Evolutionary conservation across 2,329 filamentous ascomycete species (phyloP), one percentile per base, ranked within the genome.

Genomic region (Ceratocystis cubensis): DNA sequence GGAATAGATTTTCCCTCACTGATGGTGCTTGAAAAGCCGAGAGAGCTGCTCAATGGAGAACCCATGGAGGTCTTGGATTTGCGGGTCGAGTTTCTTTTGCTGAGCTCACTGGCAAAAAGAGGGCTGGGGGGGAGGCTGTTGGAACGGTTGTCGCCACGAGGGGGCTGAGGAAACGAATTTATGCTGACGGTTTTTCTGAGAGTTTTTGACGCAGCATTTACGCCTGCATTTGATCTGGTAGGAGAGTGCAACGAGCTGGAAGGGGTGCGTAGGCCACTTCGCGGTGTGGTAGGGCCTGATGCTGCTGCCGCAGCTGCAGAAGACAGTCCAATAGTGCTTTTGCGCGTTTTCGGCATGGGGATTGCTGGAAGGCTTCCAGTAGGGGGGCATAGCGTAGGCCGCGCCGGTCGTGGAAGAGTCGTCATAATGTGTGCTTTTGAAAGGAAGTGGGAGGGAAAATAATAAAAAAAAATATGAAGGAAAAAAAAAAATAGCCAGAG

Each of bases 171-270:
- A 73, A 97, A 96, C 0, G 91, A 87, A 73, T 92, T 93, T 73
- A 96, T 96, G 80, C 92, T 96, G 72, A 96, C 88, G 0, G 89
- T 89, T 76, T 95, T 95, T 69, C 91, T 85, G 66, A 96, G 76
- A 1, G 86, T 84, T 75, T 87, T 92, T 30, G 85, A 84, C 4
- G 83, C 78, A 41, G 78, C 78, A 69, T 83, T 85, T 15, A 84
- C 76, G 45, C 78, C 79, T 7, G 84, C 80, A 5, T 80, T 75
- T 1, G 82, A 79, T 68, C 82, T 83, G 20, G 83, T 78, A 17
- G 83, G 79, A 4, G 84, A 81, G 30, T 65, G 63, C 37, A 59
- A 13, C 20, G 81, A 81, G 28, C 81, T 76, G 6, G 86, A 87
- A 2, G 86, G 84, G 22, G 80, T 78, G 71, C 85, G 82, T 50